Conservation (phyloP, 768 basidiomycete genomes). For the Pilatotrama ljubarskyi region DNA sequence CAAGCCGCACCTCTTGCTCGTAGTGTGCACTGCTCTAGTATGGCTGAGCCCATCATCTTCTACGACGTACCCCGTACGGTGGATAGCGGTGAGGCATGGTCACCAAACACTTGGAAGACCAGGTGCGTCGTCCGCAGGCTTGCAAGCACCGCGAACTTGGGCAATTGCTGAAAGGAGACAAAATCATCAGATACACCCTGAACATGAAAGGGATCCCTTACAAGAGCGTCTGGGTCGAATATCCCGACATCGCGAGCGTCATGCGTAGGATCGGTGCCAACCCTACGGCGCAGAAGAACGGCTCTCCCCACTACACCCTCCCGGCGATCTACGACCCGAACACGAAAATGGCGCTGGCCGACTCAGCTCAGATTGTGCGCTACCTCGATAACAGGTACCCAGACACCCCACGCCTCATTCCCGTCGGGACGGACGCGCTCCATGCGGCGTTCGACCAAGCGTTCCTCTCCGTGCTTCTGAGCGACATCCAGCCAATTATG, state of each 20-base stretch:
- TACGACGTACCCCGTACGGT: constrained; percentile 22
- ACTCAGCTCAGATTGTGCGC: constrained; percentile 31
- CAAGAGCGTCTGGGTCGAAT: constrained; percentile 53
- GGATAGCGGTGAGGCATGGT: constrained; percentile 12
- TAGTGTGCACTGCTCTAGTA: too few species aligned
- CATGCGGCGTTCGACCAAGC: constrained; percentile 27
- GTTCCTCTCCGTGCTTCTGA: neutral
- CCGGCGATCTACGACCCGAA: constrained; percentile 32
- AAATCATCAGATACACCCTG: constrained; percentile 28
- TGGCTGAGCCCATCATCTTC: constrained; percentile 18
- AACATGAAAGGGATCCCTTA: constrained; percentile 44
- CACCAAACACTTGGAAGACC: constrained; percentile 25
- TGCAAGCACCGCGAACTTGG: neutral
- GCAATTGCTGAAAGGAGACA: neutral
- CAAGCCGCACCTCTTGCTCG: too few species aligned
- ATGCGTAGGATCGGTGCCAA: constrained; percentile 38
- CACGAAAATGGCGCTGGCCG: constrained; percentile 23
- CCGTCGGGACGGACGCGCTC: constrained; percentile 32
- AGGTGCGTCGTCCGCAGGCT: neutral
- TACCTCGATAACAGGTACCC: constrained; percentile 33
- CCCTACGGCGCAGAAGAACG: constrained; percentile 33
- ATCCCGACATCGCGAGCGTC: constrained; percentile 45
- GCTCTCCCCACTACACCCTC: constrained; percentile 28
- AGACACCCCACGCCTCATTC: constrained; percentile 37
- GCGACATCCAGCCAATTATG: constrained; percentile 5